Evolutionary conservation across 305 asterid species (phyloP), one percentile per base, ranked within the genome.

Genomic region (Stenogyne calaminthoides): DNA sequence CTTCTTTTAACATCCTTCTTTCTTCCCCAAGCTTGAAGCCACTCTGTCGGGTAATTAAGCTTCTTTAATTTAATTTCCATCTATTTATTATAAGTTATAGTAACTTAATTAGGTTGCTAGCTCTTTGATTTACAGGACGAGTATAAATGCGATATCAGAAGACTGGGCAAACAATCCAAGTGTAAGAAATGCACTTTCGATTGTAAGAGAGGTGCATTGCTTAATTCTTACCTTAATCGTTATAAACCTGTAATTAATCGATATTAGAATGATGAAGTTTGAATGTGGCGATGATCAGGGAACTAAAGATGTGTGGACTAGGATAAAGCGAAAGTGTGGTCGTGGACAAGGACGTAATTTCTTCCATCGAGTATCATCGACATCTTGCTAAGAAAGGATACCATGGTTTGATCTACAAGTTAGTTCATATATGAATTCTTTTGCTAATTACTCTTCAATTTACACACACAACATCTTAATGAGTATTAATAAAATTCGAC

Each of bases 321-420:
- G 84, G 49, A 83, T 85, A 77, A 85, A 79, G n/a, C 34, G 3
- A 0, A 0, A 79, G 67, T n/a, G 51, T 81, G 64, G 65, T 82
- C 2, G 47, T n/a, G n/a, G 76, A 65, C 36, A 0, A 0, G 2
- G 63, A 70, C 47, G 69, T 73, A 1, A 39, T 5, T 3, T 64
- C 52, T 57, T 76, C 79, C 29, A 64, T 76, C 7, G 70, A 75
- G 52, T 79, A 79, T 74, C 88, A 88, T 74, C 81, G 69, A 34
- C 76, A 40, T 18, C 86, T 85, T 63, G 69, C 69, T 18, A 34
- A 9, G 44, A 74, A 78, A 11, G 78, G 72, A 15, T 76, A 42
- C 5, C 72, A 20, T 40, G 85, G 80, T 74, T 74, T 88, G 75
- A 65, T 85, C 12, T 82, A 77, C 63, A 82, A 79, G 93, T 79